Conservation (phyloP, 768 basidiomycete species). For the Udeniomyces megalosporus region DNA sequence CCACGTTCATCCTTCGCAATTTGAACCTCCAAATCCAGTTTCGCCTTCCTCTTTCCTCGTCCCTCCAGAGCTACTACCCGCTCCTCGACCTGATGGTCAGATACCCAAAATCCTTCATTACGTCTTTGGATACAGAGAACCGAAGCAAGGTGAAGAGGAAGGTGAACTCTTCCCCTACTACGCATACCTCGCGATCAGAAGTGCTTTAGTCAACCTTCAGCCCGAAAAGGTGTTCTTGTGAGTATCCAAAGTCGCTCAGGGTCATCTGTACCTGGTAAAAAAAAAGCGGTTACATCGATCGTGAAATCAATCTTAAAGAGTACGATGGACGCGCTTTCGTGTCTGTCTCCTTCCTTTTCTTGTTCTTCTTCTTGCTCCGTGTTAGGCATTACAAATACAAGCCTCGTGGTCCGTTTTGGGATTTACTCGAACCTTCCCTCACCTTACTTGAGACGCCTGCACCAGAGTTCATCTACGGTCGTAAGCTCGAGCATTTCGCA, state of each 20-base stretch:
- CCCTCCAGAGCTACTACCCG: conserved; percentile 9
- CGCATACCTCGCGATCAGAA: conserved; percentile 30
- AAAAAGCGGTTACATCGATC: background rate
- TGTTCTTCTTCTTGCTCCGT: background rate
- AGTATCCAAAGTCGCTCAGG: conserved; percentile 5
- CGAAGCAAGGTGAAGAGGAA: conserved; percentile 14
- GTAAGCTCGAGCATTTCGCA: conserved; percentile 17
- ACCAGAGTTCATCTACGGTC: conserved; percentile 23
- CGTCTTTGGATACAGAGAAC: conserved; percentile 28
- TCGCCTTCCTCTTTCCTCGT: conserved; percentile 16
- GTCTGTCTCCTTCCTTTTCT: too few species aligned
- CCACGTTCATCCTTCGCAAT: background rate
- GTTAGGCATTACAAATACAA: conserved; percentile 26
- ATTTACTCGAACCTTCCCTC: conserved; percentile 24
- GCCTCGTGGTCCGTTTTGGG: conserved; percentile 30
- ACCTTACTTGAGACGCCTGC: conserved; percentile 26
- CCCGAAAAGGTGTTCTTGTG: conserved; percentile 30
- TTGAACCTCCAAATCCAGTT: conserved; percentile 20
- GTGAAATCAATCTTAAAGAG: background rate
- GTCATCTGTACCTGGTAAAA: background rate
- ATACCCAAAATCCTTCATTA: conserved; percentile 30
- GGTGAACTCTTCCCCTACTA: conserved; percentile 30
- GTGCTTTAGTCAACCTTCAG: conserved; percentile 27
- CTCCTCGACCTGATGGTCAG: conserved; percentile 12
- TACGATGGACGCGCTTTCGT: background rate